A percentile compares a stretch with the other conserved stretches of the same genome.
phyloP scores from a whole-genome alignment of 768 basidiomycete genomes.

The Lactifluus volemus region DNA sequence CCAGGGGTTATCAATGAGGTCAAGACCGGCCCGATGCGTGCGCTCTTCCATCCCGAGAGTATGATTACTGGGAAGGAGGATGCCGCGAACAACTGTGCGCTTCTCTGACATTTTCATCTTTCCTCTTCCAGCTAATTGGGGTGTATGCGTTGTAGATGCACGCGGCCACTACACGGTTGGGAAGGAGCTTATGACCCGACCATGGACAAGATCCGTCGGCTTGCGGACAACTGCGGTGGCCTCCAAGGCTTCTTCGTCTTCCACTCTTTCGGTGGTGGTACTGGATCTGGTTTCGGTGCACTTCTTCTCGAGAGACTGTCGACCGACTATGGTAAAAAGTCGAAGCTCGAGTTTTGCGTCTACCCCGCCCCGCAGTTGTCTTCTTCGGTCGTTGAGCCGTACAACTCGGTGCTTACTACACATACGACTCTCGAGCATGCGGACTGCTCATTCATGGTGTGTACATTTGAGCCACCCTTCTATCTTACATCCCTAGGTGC shows the following conservation, averaged over 20 bases:
- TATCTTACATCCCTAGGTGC: not conserved
- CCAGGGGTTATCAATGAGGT: constrained; percentile 95
- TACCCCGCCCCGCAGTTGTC: constrained; percentile 92
- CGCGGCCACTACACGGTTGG: constrained; percentile 98
- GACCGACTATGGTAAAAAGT: constrained; percentile 98
- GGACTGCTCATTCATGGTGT: constrained; percentile 98
- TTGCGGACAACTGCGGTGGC: constrained; percentile 94
- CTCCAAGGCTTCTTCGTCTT: constrained; percentile 99
- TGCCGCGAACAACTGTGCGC: constrained; percentile 95
- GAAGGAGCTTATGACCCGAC: constrained; percentile 96
- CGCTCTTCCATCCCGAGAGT: constrained; percentile 95
- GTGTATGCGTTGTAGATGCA: constrained; percentile 50
- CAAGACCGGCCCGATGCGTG: constrained; percentile 83
- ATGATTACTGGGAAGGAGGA: constrained; percentile 98
- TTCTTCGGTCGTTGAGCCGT: constrained; percentile 95
- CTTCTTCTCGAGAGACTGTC: constrained; percentile 93
- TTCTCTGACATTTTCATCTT: not conserved
- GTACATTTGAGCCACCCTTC: constrained; percentile 10
- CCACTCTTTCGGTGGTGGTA: constrained; percentile 99
- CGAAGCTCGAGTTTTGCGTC: constrained; percentile 95
- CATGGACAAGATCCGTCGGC: constrained; percentile 89
- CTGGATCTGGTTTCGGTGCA: constrained; percentile 96
- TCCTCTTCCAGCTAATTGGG: not conserved
- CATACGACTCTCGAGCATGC: constrained; percentile 98
- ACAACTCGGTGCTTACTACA: constrained; percentile 94